Evolutionary conservation across 2,329 filamentous ascomycete genomes (phyloP).

Genomic region (Venturia pyrina): DNA sequence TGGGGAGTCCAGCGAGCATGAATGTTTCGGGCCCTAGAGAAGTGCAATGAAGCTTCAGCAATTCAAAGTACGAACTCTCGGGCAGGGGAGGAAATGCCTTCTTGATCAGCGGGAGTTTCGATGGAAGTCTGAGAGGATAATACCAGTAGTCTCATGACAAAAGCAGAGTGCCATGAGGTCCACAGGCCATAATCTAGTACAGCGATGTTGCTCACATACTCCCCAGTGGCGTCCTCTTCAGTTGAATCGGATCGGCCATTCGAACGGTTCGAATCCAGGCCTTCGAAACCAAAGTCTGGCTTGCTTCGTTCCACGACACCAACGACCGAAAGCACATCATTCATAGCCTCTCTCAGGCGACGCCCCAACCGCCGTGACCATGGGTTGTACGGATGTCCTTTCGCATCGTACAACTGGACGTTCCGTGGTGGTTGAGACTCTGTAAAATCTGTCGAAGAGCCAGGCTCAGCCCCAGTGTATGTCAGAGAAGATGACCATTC

Average conservation of each 20-base stretch:
- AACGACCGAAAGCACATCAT: conserved; percentile 37
- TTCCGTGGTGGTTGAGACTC: conserved; percentile 13
- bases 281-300: neutral
- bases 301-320: conserved; percentile 33
- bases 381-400: conserved; percentile 34
- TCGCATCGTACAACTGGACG: conserved; percentile 33
- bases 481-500: neutral
- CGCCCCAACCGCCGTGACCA: conserved; percentile 29
- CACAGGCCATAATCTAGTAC: conserved; percentile 5
- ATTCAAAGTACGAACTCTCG: neutral
- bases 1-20: conserved; percentile 3
- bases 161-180: conserved; percentile 8
- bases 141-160: conserved; percentile 8
- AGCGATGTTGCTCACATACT: neutral
- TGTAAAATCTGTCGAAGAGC: neutral
- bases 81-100: conserved; percentile 1
- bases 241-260: neutral
- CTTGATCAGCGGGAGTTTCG: neutral
- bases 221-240: conserved; percentile 8
- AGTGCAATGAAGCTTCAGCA: neutral
- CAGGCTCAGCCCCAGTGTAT: conserved; percentile 17
- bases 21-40: neutral
- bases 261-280: neutral
- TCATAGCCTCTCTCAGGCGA: conserved; percentile 34
- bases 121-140: neutral